Conservation (phyloP, 2,329 filamentous ascomycete genomes). For the Trichoderma guizhouense region DNA sequence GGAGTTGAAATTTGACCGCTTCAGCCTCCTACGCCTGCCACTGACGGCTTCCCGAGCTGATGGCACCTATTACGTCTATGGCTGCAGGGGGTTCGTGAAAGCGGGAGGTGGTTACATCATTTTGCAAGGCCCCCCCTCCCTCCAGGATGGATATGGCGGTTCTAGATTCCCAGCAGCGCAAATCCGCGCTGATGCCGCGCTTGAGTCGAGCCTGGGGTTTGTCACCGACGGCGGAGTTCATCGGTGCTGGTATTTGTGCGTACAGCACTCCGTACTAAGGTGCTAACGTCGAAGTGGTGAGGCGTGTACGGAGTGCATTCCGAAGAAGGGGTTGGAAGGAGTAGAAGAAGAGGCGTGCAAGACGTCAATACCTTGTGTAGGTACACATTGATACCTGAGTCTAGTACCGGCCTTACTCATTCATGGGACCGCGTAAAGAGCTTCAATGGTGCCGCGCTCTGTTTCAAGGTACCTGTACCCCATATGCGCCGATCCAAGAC, state of each 20-base stretch:
- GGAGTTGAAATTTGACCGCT: neutral
- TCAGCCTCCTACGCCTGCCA: conserved; percentile 7
- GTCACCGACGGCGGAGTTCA: neutral
- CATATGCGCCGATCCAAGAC: neutral
- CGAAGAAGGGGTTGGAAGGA: neutral
- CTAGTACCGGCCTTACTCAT: neutral
- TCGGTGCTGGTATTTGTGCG: neutral
- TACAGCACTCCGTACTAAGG: neutral
- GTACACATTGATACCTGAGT: too few species aligned
- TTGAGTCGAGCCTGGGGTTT: neutral
- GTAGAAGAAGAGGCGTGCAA: neutral
- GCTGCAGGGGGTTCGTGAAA: conserved; percentile 15
- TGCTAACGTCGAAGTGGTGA: neutral
- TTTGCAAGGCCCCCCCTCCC: neutral
- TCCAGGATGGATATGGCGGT: neutral
- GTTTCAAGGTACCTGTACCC: neutral
- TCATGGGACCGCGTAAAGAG: neutral
- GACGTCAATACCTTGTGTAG: too few species aligned
- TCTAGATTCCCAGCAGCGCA: conserved; percentile 11
- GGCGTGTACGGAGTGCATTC: neutral
- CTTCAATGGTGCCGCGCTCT: neutral
- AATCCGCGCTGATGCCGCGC: neutral
- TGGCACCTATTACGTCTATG: conserved; percentile 19
- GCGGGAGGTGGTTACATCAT: conserved; percentile 19
- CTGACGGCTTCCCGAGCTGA: conserved; percentile 15